Evolutionary conservation across 192 early-diverging fungal species (phyloP).

Genomic region (Coemansia sp.): DNA sequence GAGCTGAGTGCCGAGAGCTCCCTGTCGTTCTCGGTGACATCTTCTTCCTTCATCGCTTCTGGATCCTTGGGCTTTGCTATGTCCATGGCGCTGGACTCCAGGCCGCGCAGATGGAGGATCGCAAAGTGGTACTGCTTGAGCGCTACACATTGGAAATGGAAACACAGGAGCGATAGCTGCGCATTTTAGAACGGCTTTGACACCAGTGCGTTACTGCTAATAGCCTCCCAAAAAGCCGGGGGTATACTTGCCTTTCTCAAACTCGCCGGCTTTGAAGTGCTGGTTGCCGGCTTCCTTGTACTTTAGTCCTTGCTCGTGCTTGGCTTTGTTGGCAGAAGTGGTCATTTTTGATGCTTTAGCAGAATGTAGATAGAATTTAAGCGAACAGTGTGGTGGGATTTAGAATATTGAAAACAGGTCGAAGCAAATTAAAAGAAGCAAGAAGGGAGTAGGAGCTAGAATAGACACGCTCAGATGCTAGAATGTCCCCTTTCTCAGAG

Average conservation of each 20-base stretch:
- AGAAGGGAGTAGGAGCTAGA: too few species aligned
- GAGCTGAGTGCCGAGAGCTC: slow-evolving; percentile 33
- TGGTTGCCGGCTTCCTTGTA: slow-evolving; percentile 36
- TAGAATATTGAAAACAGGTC: background rate
- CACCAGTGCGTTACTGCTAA: background rate
- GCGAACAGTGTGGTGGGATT: background rate
- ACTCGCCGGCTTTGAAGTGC: slow-evolving; percentile 34
- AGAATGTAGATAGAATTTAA: background rate
- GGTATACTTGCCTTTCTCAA: slow-evolving; percentile 17
- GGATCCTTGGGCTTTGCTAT: slow-evolving; percentile 17
- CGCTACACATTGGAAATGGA: slow-evolving; percentile 18
- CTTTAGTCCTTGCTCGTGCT: slow-evolving; percentile 30
- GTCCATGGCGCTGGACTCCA: slow-evolving; percentile 28
- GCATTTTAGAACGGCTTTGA: background rate
- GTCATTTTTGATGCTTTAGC: slow-evolving; percentile 8
- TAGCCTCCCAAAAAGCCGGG: background rate
- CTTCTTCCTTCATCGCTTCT: slow-evolving; percentile 27
- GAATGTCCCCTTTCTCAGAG: too few species aligned
- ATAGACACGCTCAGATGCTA: too few species aligned
- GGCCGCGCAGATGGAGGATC: slow-evolving; percentile 41
- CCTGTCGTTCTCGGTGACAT: slow-evolving; percentile 42
- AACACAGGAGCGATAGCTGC: background rate
- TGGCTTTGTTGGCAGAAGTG: background rate
- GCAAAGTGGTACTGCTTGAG: slow-evolving; percentile 41
- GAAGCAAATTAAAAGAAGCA: background rate